Percentiles rank a stretch among this genome's conserved stretches.
Evolutionary conservation across 768 basidiomycete genomes (phyloP).

Genomic region (Tulasnella sp.): DNA sequence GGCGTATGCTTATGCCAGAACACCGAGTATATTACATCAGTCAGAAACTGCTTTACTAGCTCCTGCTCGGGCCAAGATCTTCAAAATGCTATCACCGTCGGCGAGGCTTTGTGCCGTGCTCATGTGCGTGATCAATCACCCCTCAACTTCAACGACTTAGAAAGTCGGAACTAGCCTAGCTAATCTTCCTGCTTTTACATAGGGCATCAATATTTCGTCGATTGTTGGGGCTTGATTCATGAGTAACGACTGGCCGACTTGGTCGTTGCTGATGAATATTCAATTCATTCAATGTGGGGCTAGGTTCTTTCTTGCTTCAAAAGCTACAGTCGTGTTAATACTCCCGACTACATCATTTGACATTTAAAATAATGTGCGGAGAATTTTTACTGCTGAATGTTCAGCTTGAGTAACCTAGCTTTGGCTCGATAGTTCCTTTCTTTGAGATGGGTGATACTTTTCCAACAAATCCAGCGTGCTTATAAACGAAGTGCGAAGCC

Average conservation of each 20-base stretch:
- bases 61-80: background rate
- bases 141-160: background rate
- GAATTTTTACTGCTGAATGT: too few relatives aligned
- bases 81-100: background rate
- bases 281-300: too few relatives aligned
- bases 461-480: too few relatives aligned
- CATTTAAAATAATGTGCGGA: too few relatives aligned
- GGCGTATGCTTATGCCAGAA: background rate
- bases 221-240: background rate
- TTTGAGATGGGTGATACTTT: too few relatives aligned
- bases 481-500: too few relatives aligned
- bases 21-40: background rate
- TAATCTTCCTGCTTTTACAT: background rate
- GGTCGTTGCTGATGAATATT: background rate
- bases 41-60: background rate
- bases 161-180: background rate
- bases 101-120: background rate
- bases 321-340: too few relatives aligned
- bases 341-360: too few relatives aligned
- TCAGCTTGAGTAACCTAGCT: too few relatives aligned
- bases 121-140: background rate
- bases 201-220: background rate
- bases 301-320: too few relatives aligned
- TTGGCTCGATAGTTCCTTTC: too few relatives aligned
- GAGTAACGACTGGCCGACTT: background rate